Conservation (phyloP, 148 eudicot genomes). For the Diospyros lotus region DNA sequence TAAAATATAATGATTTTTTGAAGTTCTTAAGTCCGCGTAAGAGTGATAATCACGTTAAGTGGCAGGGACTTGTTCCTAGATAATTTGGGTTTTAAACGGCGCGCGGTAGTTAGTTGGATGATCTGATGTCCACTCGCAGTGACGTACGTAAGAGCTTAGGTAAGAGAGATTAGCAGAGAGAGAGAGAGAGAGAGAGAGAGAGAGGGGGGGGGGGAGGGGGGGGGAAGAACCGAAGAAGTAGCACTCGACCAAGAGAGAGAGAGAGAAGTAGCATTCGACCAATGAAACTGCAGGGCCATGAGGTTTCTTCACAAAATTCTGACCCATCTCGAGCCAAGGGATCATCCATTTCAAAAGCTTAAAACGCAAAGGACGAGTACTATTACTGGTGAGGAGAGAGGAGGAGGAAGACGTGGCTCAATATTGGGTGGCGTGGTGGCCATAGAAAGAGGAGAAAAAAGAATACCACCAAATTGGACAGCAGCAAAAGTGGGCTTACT, state of each 20-base stretch:
- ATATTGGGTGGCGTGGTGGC: constrained; percentile 11
- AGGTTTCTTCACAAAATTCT: not conserved
- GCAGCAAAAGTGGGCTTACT: constrained; percentile 11
- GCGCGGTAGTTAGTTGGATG: too few relatives aligned
- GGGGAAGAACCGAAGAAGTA: not conserved
- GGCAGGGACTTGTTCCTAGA: too few relatives aligned
- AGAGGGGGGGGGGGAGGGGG: not conserved
- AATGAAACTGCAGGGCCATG: not conserved
- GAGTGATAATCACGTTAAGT: too few relatives aligned
- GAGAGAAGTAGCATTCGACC: not conserved
- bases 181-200: not conserved
- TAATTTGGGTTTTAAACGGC: too few relatives aligned
- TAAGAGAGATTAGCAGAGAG: not conserved
- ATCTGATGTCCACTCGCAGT: too few relatives aligned
- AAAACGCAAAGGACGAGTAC: not conserved
- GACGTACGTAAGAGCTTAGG: too few relatives aligned
- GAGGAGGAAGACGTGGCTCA: not conserved
- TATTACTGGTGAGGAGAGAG: not conserved
- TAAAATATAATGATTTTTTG: too few relatives aligned
- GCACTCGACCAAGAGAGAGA: too few relatives aligned
- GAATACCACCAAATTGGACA: constrained; percentile 25
- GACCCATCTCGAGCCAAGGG: constrained; percentile 29
- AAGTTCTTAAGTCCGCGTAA: too few relatives aligned
- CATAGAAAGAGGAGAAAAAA: constrained; percentile 18
- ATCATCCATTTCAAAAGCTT: too few relatives aligned